phyloP scores from a whole-genome alignment of 2,329 filamentous ascomycete genomes.

The Sphaerulina populicola region DNA sequence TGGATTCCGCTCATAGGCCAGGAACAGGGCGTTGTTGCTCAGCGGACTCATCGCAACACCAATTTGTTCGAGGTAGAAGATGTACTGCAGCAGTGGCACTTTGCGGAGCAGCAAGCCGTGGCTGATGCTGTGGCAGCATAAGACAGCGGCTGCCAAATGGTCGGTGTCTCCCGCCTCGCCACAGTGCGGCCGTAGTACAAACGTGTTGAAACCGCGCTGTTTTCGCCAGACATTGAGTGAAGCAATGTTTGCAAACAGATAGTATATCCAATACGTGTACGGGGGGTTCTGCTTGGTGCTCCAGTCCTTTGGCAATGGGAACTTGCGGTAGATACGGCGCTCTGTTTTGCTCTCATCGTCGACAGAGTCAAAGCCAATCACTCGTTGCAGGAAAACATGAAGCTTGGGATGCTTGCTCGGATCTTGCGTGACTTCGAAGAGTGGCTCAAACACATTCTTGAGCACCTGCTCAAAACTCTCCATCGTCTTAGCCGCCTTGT shows the following conservation, averaged over 20 bases:
- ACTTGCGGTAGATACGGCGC: conserved; percentile 88
- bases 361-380: conserved; percentile 94
- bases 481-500: conserved; percentile 82
- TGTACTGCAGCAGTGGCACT: conserved; percentile 87
- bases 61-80: conserved; percentile 97
- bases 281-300: conserved; percentile 89
- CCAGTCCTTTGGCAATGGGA: conserved; percentile 83
- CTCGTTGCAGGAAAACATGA: conserved; percentile 86
- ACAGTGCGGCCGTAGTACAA: conserved; percentile 85
- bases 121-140: conserved; percentile 94
- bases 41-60: conserved; percentile 99
- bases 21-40: conserved; percentile 92
- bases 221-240: conserved; percentile 89
- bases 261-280: conserved; percentile 99
- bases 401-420: conserved; percentile 83
- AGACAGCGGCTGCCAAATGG: conserved; percentile 80
- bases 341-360: conserved; percentile 98
- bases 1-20: conserved; percentile 93
- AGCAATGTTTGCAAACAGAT: conserved; percentile 85
- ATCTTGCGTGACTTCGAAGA: conserved; percentile 89
- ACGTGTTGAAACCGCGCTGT: conserved; percentile 89
- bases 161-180: conserved; percentile 96
- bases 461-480: conserved; percentile 83
- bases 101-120: conserved; percentile 89
- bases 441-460: conserved; percentile 80